These are phyloP conservation scores for Polytrichum commune DNA, from an alignment of 225 moss, liverwort and hornwort species.

Conservation along the genomic window DNA sequence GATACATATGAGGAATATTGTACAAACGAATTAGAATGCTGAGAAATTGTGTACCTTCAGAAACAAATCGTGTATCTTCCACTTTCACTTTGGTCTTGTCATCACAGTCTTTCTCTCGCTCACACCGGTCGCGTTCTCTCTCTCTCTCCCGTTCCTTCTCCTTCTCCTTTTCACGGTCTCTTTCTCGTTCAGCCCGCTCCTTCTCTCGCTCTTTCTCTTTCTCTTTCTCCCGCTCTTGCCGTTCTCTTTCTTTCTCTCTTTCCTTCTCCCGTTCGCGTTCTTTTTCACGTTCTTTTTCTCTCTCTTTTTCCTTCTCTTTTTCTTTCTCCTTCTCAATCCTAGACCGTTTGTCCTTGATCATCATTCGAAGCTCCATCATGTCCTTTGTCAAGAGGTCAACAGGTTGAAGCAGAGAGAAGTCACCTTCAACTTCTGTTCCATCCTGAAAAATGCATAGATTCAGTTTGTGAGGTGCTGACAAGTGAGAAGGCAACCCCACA, in stretches of 20 bases:
- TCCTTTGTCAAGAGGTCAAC: slow-evolving; percentile 94
- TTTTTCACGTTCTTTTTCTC: slow-evolving; percentile 75
- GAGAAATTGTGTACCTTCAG: slow-evolving; percentile 28
- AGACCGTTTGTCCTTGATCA: slow-evolving; percentile 88
- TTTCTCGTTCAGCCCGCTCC: slow-evolving; percentile 79
- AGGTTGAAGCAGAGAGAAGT: slow-evolving; percentile 91
- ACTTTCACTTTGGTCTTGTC: slow-evolving; percentile 72
- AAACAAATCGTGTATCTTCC: slow-evolving; percentile 42
- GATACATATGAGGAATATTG: too few species aligned
- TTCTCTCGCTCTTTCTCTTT: slow-evolving; percentile 88
- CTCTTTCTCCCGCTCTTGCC: slow-evolving; percentile 68
- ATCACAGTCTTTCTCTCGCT: slow-evolving; percentile 31
- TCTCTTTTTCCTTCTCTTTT: slow-evolving; percentile 77
- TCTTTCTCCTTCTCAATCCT: slow-evolving; percentile 91
- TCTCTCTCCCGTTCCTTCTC: too few species aligned
- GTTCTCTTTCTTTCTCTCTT: slow-evolving; percentile 70
- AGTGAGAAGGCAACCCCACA: too few species aligned
- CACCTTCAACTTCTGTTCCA: slow-evolving; percentile 88
- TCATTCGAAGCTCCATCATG: slow-evolving; percentile 90
- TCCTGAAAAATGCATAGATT: slow-evolving; percentile 56
- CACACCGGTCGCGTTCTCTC: too few species aligned
- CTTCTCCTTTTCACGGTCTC: slow-evolving; percentile 25
- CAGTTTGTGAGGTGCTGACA: background rate
- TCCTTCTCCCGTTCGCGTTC: slow-evolving; percentile 73
- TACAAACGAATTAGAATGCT: too few species aligned